phyloP scores from a whole-genome alignment of 2,329 filamentous ascomycete species.

The Fusarium sp. region DNA sequence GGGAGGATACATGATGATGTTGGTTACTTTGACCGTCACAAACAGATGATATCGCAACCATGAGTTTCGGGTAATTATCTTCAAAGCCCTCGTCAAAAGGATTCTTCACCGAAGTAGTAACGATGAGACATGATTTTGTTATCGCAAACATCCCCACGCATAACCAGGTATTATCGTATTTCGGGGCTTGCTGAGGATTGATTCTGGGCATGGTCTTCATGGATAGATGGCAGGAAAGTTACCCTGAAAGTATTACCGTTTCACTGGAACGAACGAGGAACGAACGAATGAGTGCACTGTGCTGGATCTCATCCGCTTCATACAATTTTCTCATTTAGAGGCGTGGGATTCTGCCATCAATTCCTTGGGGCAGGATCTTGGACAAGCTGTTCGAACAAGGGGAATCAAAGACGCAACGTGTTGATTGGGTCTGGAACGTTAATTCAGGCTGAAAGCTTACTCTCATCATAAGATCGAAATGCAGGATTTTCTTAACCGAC shows the following conservation, averaged over 20 bases:
- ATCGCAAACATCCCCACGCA: neutral
- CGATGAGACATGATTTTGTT: neutral
- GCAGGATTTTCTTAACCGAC: neutral
- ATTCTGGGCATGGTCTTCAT: neutral
- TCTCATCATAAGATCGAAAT: neutral
- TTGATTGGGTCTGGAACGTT: neutral
- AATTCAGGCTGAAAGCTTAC: conserved; percentile 1
- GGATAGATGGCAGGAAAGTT: neutral
- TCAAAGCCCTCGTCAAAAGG: neutral
- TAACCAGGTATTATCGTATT: neutral
- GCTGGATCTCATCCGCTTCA: neutral
- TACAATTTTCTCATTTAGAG: neutral
- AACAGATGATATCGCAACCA: neutral
- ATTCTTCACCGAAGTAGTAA: neutral
- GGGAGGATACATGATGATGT: neutral
- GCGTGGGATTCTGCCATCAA: neutral
- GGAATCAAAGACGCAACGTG: neutral
- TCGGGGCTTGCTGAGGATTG: neutral
- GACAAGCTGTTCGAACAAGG: neutral
- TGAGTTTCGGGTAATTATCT: neutral
- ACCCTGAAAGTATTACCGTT: neutral
- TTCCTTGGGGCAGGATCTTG: neutral
- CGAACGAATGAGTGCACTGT: neutral
- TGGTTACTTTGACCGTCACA: neutral
- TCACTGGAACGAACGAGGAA: neutral